Evolutionary conservation across 768 basidiomycete genomes (phyloP), one percentile per base, ranked within the genome.

Genomic region (Dictyophora rubrovolvata): DNA sequence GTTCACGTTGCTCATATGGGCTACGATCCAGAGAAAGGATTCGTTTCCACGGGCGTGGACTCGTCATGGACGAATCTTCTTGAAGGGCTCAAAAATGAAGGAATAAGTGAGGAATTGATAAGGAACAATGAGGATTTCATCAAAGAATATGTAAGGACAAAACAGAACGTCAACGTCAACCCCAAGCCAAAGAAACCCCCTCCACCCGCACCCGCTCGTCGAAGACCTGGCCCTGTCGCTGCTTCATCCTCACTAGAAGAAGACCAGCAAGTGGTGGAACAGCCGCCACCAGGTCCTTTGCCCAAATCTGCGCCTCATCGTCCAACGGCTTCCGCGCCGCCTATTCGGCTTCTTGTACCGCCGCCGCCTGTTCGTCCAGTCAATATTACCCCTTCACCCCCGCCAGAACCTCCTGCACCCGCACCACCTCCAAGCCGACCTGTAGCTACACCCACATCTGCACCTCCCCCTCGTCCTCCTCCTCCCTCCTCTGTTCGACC

Each of bases 1-100:
- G 79, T 82, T 59, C 94, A 97, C 67, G 79, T 96, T 48, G 92
- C 88, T 0, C 94, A 97, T 68, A 95, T 99, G 89, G 94, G 93
- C 12, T 96, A 87, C 69, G 89, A 96, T 65, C 69, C 80, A 0
- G 84, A 95, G 63, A 81, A 84, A 22, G 95, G 95, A 1, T 97
- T 92, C 70, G 86, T 85, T 0, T 89, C 87, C 0, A 79, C 77
- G 16, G 89, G 89, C 55, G 89, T 99, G 5, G 95, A 99, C 70
- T 83, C 89, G 1, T 89, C 87, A 5, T 98, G 95, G 95, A 75
- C 82, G 49, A 74, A 82, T 1, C 71, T 98, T 59, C 75, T 97
- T 2, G 76, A 73, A 8, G 75, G 81, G 60, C 77, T 97, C 5
- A 79, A 84, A 61, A 71, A 72, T 49, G 71, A 76, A 67, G 93